A percentile compares a stretch with the other conserved stretches of the same genome.
These are phyloP conservation scores for Cyclotella sp. DNA, from an alignment of 108 stramenopile genomes.

Conservation along the genomic window DNA sequence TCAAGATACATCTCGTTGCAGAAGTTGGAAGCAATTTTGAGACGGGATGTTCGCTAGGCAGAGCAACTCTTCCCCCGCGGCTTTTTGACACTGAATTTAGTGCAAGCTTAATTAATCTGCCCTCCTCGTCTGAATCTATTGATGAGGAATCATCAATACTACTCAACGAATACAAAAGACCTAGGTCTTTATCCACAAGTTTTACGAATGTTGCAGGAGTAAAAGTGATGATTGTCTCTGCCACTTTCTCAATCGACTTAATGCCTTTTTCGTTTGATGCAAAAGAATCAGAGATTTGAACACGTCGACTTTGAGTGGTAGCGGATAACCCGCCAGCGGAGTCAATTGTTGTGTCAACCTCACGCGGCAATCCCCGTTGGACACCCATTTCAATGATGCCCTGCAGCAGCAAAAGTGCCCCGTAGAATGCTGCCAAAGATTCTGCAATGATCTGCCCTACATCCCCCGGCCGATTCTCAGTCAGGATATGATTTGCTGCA, in stretches of 20 bases:
- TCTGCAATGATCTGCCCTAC: slow-evolving; percentile 51
- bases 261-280: neutral
- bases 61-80: slow-evolving; percentile 64
- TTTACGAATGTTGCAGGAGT: slow-evolving; percentile 46
- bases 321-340: neutral
- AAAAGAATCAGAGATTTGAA: slow-evolving; percentile 4
- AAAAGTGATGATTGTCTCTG: slow-evolving; percentile 39
- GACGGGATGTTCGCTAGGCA: slow-evolving; percentile 68
- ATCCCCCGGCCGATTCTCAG: slow-evolving; percentile 21
- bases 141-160: slow-evolving; percentile 20
- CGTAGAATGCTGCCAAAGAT: slow-evolving; percentile 60
- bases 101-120: slow-evolving; percentile 26
- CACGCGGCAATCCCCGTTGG: slow-evolving; percentile 35
- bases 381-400: slow-evolving; percentile 74
- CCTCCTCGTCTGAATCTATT: slow-evolving; percentile 43
- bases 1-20: slow-evolving; percentile 63
- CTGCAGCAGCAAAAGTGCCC: slow-evolving; percentile 71
- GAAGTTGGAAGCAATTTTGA: slow-evolving; percentile 39
- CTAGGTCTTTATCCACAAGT: slow-evolving; percentile 33
- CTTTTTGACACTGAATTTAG: slow-evolving; percentile 39
- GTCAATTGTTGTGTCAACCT: slow-evolving; percentile 11
- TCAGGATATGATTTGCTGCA: slow-evolving; percentile 53
- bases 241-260: slow-evolving; percentile 23
- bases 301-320: neutral
- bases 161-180: slow-evolving; percentile 36